These are phyloP conservation scores for Alternaria sp. DNA, from an alignment of 2,329 filamentous ascomycete species.

Conservation along the genomic window DNA sequence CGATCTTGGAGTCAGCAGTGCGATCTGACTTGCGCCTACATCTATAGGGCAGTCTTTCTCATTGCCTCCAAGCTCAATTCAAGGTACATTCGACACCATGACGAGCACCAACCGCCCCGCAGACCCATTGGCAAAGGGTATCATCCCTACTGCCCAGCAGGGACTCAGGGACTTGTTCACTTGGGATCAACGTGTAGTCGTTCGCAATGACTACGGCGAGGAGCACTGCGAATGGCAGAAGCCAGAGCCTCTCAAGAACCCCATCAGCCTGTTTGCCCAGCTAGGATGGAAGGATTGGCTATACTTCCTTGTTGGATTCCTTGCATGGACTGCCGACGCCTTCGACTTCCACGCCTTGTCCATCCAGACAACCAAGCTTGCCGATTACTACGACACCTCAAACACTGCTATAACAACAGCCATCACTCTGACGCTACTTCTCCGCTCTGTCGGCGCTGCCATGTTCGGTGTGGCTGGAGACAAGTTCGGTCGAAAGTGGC, in stretches of 20 bases:
- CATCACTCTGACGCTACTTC: conserved; percentile 77
- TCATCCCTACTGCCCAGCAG: conserved; percentile 70
- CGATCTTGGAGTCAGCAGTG: conserved; percentile 18
- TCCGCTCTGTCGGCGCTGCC: conserved; percentile 77
- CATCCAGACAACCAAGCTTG: conserved; percentile 78
- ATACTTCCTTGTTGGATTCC: conserved; percentile 76
- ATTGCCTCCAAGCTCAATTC: conserved; percentile 16
- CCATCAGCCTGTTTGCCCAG: conserved; percentile 71
- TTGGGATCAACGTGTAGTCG: conserved; percentile 77
- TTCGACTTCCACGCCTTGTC: conserved; percentile 85
- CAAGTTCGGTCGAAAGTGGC: conserved; percentile 82
- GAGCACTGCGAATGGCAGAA: conserved; percentile 71
- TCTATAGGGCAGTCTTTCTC: conserved; percentile 13
- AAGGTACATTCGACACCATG: conserved; percentile 34
- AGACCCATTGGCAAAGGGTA: conserved; percentile 72
- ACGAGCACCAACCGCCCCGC: conserved; percentile 60
- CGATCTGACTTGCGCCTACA: conserved; percentile 32
- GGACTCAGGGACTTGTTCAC: conserved; percentile 70
- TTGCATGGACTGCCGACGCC: conserved; percentile 81
- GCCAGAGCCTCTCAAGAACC: conserved; percentile 73
- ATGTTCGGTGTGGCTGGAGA: conserved; percentile 80
- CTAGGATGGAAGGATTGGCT: conserved; percentile 74
- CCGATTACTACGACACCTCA: conserved; percentile 64
- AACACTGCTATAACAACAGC: conserved; percentile 76
- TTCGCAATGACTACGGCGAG: conserved; percentile 71